Evolutionary conservation across 1,284 basidiomycete genomes (phyloP), one percentile per base, ranked within the genome.

Genomic region (Pyrrhoderma noxium): DNA sequence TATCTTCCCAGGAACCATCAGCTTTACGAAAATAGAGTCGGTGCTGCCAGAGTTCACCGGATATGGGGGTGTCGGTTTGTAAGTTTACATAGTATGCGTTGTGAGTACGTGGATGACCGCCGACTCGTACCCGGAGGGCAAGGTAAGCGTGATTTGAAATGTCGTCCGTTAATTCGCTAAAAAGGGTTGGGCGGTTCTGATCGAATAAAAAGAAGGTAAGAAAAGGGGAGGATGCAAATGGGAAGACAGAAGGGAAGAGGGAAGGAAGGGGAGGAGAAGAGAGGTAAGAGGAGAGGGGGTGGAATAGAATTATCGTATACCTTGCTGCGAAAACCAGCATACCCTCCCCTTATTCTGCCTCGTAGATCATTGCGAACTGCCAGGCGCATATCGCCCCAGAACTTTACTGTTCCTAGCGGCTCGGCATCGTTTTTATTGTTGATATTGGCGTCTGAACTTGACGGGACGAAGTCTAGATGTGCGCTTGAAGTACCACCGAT

Each of bases 21-120:
- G 73, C 70, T 47, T 78, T 74, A 51, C 77, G 72, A 64, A 93
- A 88, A 66, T 81, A 89, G 35, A 95, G 70, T 35, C 89, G 75
- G 61, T 95, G 92, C 62, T 94, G 93, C 82, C 91, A 95, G 18
- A 95, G 70, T 65, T 93, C 91, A 19, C 80, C 82, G 39, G 78
- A 75, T 45, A 88, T 74, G 2, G 85, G 81, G 1, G 88, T 86
- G 46, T 85, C 79, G 2, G 91, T 93, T 65, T 94, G 92, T 27
- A 95, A 69, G 65, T 95, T 95, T 53, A 92, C 88, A 60, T 87
- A 92, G 67, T 90, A 92, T 5, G 87, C 86, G 58, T 80, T 80
- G 54, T 79, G 76, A 14, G 85, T 86, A 41, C 76, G 72, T 14
- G 79, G 76, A 54, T 89, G 80, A 0, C 88, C 87, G 1, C 72